Percentiles rank a stretch among this genome's conserved stretches.
Conservation (phyloP, 2,329 filamentous ascomycete species). For the Fusarium coicis region DNA sequence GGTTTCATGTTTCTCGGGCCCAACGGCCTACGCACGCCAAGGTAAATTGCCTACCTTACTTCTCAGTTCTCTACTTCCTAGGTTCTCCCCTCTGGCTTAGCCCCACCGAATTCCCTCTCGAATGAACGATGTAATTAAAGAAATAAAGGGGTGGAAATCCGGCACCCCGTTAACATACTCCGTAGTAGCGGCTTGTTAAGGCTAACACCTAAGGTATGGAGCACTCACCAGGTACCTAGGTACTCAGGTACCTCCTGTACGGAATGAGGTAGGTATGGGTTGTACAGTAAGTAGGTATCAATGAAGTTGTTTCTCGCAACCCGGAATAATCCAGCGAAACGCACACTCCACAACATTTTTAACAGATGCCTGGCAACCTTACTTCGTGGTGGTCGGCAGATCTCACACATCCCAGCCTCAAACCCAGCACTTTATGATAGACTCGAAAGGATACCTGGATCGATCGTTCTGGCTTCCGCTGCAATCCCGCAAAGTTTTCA, state of each 20-base stretch:
- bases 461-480: not conserved
- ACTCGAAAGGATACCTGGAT: not conserved
- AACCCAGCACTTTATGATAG: not conserved
- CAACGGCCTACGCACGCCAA: slow-evolving; percentile 37
- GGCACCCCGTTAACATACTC: not conserved
- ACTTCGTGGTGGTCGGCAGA: not conserved
- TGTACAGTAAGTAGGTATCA: not conserved
- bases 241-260: not conserved
- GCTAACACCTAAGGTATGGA: not conserved
- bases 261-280: too few relatives aligned
- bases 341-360: not conserved
- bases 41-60: slow-evolving; percentile 7
- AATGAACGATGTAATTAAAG: not conserved
- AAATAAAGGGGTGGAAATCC: slow-evolving; percentile 21
- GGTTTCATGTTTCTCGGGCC: slow-evolving; percentile 44
- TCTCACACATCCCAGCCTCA: not conserved
- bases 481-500: not conserved
- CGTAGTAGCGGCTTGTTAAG: not conserved
- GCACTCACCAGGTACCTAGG: not conserved
- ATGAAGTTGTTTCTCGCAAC: not conserved
- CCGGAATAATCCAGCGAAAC: not conserved
- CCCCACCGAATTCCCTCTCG: slow-evolving; percentile 24
- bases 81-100: not conserved
- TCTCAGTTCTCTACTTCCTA: not conserved
- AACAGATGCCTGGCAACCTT: not conserved